Percentiles rank a stretch among this genome's conserved stretches.
These are phyloP conservation scores for Groenewaldozyma auringiensis DNA, from an alignment of 1,139 yeast species.

Conservation along the genomic window DNA sequence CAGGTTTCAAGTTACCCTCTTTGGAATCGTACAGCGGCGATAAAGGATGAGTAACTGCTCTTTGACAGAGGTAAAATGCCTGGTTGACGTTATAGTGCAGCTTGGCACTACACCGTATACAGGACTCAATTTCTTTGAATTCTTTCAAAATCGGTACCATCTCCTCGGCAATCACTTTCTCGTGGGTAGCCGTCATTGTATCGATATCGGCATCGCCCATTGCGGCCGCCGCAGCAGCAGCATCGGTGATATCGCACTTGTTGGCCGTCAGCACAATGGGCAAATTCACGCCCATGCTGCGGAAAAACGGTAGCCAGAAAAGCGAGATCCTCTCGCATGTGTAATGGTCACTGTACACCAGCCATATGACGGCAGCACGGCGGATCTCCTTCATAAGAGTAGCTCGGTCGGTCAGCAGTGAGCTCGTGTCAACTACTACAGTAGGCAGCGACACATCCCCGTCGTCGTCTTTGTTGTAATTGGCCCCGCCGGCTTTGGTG, in stretches of 20 bases:
- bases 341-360: slow-evolving; percentile 87
- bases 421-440: slow-evolving; percentile 68
- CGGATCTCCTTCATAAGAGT: slow-evolving; percentile 66
- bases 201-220: slow-evolving; percentile 23
- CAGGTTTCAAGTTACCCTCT: slow-evolving; percentile 70
- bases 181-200: slow-evolving; percentile 21
- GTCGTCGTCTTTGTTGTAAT: background rate
- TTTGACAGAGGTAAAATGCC: slow-evolving; percentile 83
- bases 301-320: slow-evolving; percentile 89
- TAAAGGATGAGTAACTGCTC: slow-evolving; percentile 90
- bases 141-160: slow-evolving; percentile 81
- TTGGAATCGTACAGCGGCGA: slow-evolving; percentile 92
- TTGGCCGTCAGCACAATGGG: slow-evolving; percentile 91
- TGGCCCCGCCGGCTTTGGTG: background rate
- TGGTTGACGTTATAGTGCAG: slow-evolving; percentile 71
- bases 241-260: slow-evolving; percentile 49
- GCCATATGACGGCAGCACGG: slow-evolving; percentile 84
- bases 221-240: background rate
- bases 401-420: slow-evolving; percentile 48
- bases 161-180: slow-evolving; percentile 49
- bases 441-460: slow-evolving; percentile 56
- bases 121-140: slow-evolving; percentile 88
- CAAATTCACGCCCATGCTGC: slow-evolving; percentile 82
- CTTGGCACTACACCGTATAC: slow-evolving; percentile 81
- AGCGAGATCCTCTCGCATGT: slow-evolving; percentile 85